These are phyloP conservation scores for Starmera dryadoides DNA, from an alignment of 805 yeast genomes.

Conservation along the genomic window DNA sequence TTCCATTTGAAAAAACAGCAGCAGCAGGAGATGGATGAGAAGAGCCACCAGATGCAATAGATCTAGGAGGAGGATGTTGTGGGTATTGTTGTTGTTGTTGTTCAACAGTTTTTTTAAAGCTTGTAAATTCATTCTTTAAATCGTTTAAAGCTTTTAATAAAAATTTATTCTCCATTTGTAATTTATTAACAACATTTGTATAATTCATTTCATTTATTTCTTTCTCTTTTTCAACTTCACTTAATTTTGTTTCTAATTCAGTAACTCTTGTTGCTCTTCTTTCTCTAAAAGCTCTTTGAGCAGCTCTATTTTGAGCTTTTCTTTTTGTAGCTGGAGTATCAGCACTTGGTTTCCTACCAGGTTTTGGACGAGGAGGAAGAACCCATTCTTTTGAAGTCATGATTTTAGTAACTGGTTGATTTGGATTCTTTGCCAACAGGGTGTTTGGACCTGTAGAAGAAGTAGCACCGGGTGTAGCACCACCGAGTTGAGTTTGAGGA, in stretches of 20 bases:
- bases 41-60: not conserved
- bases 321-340: slow-evolving; percentile 82
- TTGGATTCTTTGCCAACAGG: not conserved
- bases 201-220: slow-evolving; percentile 41
- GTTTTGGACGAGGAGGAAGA: slow-evolving; percentile 73
- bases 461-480: slow-evolving; percentile 5
- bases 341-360: slow-evolving; percentile 53
- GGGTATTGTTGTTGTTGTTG: slow-evolving; percentile 1
- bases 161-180: slow-evolving; percentile 27
- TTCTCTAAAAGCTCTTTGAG: slow-evolving; percentile 86
- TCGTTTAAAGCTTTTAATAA: slow-evolving; percentile 23
- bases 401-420: slow-evolving; percentile 33
- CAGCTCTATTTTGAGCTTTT: slow-evolving; percentile 90
- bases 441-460: not conserved
- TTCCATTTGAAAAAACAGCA: slow-evolving; percentile 19
- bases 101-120: slow-evolving; percentile 11
- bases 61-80: slow-evolving; percentile 10
- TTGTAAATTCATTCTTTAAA: slow-evolving; percentile 18
- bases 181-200: slow-evolving; percentile 14
- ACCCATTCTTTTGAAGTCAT: slow-evolving; percentile 71
- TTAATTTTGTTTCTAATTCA: slow-evolving; percentile 65
- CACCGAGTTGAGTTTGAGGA: not conserved
- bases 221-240: slow-evolving; percentile 60
- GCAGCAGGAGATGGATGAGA: slow-evolving; percentile 14
- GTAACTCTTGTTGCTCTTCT: slow-evolving; percentile 76